phyloP scores from a whole-genome alignment of 768 basidiomycete genomes.

The Pleurotus tuoliensis region DNA sequence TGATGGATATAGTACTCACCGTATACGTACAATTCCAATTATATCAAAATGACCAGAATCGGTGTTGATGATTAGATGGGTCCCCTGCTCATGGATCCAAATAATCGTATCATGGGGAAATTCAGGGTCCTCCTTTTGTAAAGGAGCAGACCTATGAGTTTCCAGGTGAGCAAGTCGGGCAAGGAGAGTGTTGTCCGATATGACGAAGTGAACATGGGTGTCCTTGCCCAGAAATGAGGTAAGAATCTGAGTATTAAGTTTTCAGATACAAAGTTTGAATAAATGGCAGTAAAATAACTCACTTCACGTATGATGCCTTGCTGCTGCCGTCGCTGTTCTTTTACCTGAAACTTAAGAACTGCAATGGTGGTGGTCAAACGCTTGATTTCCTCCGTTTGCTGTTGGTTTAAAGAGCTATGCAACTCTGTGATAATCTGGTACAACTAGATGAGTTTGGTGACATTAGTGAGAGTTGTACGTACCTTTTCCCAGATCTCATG shows the following conservation, averaged over 20 bases:
- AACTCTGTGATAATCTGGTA: no score
- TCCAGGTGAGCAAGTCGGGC: not conserved
- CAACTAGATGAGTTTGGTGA: no score
- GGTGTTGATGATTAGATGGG: not conserved
- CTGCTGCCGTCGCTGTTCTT: not conserved
- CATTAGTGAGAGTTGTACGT: no score
- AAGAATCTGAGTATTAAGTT: not conserved
- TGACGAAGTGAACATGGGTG: not conserved
- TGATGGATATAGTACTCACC: not conserved
- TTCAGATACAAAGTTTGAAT: no score
- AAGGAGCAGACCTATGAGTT: not conserved
- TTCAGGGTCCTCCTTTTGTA: not conserved
- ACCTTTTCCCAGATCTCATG: no score
- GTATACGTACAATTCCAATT: not conserved
- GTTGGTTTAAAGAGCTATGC: no score
- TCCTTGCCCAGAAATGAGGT: not conserved
- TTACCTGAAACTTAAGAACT: constrained; percentile 14
- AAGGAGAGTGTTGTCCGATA: not conserved
- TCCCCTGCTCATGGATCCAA: not conserved
- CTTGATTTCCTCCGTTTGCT: no score
- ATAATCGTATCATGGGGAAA: not conserved
- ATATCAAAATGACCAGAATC: not conserved
- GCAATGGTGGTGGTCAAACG: no score
- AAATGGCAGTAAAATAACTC: no score
- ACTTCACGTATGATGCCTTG: not conserved